Evolutionary conservation across 176 grass and related monocot species (phyloP), one percentile per base, ranked within the genome.

Genomic region (Triticum turgidum): DNA sequence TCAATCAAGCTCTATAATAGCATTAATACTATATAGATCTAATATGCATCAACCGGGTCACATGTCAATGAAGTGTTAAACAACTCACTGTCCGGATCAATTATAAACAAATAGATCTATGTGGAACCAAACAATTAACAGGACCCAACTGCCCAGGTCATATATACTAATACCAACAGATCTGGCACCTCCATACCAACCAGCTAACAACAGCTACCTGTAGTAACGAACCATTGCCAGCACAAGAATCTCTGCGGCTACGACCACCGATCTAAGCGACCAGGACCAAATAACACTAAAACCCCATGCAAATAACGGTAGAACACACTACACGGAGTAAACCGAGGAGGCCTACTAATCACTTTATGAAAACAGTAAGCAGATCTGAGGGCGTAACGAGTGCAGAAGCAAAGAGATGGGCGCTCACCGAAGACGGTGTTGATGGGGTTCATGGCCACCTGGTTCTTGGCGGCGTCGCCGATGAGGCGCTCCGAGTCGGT

Each of bases 401-500:
- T 1, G 29, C 0, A 4, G 22, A 3, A n/a, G 39, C 2, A 1
- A 20, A 1, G 85, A 15, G 54, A 11, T 17, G 1, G 49, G 15
- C 3, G 69, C 88, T 93, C 91, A 93, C 91, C 91, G 54, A 93
- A 93, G 38, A 93, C 88, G 35, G 91, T 93, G 88, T 93, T 93
- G 88, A 88, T 90, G 86, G 91, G 91, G 86, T 93, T 93, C 88
- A 93, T 90, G 20, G 91, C 91, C 79, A 93, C 91, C 88, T 90
- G 91, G 86, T 93, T 93, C 88, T 93, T 93, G 29, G 91, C 91
- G 11, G 91, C 88, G 72, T 93, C 91, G 9, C 88, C 83, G 79
- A 90, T 88, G 83, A 93, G 91, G 0, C 88, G 86, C 86, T 98
- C 95, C 27, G 88, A 84, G 89, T 98, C 93, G 38, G 95, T 98